These are phyloP conservation scores for Haplographium delicatum DNA, from an alignment of 495 filamentous ascomycete species.

Conservation along the genomic window DNA sequence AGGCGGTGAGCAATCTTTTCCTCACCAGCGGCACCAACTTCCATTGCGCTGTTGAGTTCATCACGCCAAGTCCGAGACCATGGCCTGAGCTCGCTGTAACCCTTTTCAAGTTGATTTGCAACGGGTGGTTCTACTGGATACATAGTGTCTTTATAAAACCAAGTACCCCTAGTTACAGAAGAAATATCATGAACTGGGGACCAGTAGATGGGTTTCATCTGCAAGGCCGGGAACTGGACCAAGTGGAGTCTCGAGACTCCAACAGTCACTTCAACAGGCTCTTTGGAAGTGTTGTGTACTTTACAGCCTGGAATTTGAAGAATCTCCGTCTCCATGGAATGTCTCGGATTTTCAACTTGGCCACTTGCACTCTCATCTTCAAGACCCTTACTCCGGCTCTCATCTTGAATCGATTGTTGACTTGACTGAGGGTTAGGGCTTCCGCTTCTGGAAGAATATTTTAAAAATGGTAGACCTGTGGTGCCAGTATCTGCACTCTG, in stretches of 20 bases:
- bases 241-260: slow-evolving; percentile 70
- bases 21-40: slow-evolving; percentile 86
- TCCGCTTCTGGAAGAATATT: slow-evolving; percentile 27
- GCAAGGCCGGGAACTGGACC: slow-evolving; percentile 48
- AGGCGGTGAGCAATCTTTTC: slow-evolving; percentile 79
- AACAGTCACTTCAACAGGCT: slow-evolving; percentile 57
- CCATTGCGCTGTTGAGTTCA: slow-evolving; percentile 83
- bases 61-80: slow-evolving; percentile 94
- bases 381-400: too few species aligned
- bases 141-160: slow-evolving; percentile 97
- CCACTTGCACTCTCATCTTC: not conserved
- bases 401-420: too few species aligned
- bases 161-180: slow-evolving; percentile 78
- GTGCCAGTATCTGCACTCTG: slow-evolving; percentile 25
- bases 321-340: slow-evolving; percentile 12
- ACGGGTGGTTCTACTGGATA: slow-evolving; percentile 80
- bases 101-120: slow-evolving; percentile 85
- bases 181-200: slow-evolving; percentile 89
- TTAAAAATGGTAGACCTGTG: slow-evolving; percentile 35
- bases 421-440: not conserved
- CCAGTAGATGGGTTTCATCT: slow-evolving; percentile 99
- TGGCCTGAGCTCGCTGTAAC: slow-evolving; percentile 78
- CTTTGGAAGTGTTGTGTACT: slow-evolving; percentile 15
- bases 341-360: slow-evolving; percentile 5
- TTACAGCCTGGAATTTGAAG: slow-evolving; percentile 16